Evolutionary conservation across 78 protist species (phyloP), one percentile per base, ranked within the genome.

Genomic region (Dictyostelium firmibasis): DNA sequence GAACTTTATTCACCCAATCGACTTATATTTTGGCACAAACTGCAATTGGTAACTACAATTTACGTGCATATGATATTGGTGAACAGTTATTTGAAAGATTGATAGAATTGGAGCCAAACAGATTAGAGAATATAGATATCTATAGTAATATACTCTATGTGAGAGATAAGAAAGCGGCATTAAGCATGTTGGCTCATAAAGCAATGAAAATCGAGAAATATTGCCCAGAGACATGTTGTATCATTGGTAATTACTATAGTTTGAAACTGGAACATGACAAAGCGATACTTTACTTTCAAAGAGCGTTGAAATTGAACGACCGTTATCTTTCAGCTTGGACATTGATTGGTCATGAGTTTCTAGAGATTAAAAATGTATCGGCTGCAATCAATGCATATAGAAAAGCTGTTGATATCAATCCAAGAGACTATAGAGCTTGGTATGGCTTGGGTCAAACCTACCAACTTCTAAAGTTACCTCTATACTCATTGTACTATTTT

Each of bases 351-450:
- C 99, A 98, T 82, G 99, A 98, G 38, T 97, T 91, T 91, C 86
- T 98, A 41, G 99, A 98, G 85, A 83, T 98, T 86, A 91, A 97
- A 33, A 98, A 98, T 84, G 96, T 97, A 2, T 67, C 88, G 0
- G 98, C 98, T 0, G 99, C 99, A 3, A 97, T 99, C 44, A 96
- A 96, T 18, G 99, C 99, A 13, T 99, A 99, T 96, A 84, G 99
- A 35, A 43, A 87, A 33, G 99, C 98, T 2, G 88, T 98, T 10
- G 98, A 97, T 33, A 72, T 98, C 77, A 92, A 93, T 87, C 84
- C 97, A 47, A 84, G 95, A 10, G 99, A 99, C 78, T 98, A 97
- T 88, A 83, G 99, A n/a, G 99, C 99, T 13, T 98, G 99, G 99
- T 98, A 98, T 70, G 99, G 98, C 11, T 86, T 98, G 0, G 99